A percentile compares a stretch with the other conserved stretches of the same genome.
These are phyloP conservation scores for Heterococcus sp. DNA, from an alignment of 108 stramenopile genomes.

Conservation along the genomic window DNA sequence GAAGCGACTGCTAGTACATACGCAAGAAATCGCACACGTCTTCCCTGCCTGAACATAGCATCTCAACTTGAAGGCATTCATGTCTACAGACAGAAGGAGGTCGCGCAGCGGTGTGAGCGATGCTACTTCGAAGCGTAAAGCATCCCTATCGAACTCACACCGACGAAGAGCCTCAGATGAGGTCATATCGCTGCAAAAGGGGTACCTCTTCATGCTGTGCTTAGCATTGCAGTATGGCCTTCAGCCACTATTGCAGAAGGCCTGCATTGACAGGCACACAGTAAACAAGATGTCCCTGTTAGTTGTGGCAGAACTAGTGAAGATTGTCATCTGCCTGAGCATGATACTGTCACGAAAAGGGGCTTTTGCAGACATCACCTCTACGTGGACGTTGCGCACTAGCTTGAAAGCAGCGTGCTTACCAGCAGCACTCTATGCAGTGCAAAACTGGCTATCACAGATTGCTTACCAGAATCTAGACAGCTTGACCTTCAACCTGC, in stretches of 20 bases:
- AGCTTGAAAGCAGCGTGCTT: conserved; percentile 61
- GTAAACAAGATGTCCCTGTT: conserved; percentile 55
- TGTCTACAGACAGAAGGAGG: not conserved
- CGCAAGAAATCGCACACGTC: no score
- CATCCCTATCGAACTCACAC: not conserved
- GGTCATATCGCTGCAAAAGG: not conserved
- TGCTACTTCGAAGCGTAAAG: not conserved
- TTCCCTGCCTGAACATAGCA: no score
- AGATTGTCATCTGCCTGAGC: conserved; percentile 64
- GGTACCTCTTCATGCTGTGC: conserved; percentile 16
- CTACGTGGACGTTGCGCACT: conserved; percentile 43
- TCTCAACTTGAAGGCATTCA: no score
- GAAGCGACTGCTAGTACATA: no score
- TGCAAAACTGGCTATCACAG: conserved; percentile 83
- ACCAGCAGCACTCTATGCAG: conserved; percentile 79
- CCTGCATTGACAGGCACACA: conserved; percentile 63
- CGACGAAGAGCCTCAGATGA: not conserved
- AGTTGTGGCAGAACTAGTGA: conserved; percentile 62
- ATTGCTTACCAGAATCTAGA: conserved; percentile 84
- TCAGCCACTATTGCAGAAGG: conserved; percentile 75
- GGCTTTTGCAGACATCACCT: not conserved
- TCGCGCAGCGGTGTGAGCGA: not conserved
- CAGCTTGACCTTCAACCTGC: conserved; percentile 84
- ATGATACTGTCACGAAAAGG: not conserved
- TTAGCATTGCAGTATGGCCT: conserved; percentile 79